Evolutionary conservation across 2,329 filamentous ascomycete genomes (phyloP), one percentile per base, ranked within the genome.

Genomic region (Pseudomassariella vexata): DNA sequence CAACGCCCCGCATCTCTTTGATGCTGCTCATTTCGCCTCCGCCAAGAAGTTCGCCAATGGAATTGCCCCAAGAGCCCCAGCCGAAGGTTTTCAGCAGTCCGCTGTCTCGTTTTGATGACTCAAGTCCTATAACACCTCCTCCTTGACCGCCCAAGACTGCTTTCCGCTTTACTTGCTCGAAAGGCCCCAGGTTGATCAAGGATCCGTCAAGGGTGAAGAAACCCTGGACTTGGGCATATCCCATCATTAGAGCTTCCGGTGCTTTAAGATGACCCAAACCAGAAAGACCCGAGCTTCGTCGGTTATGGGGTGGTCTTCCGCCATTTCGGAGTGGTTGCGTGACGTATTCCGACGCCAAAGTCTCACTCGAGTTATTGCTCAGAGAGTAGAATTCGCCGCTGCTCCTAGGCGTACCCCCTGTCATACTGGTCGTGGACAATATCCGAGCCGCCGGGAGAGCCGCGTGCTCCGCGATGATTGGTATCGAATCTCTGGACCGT

Each of bases 121-220:
- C 85, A 8, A 94, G 65, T 9, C 86, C 86, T 30, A 94, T 79
- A 2, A 95, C 87, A 20, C 88, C 87, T 25, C 86, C 86, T 21
- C 85, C 86, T 49, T 94, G 87, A 2, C 84, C 85, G 29, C 87
- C 86, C 5, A 95, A 76, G 6, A 94, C 87, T 3, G 85, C 89
- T 60, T 94, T 95, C 37, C 89, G 76, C 57, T 98, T 98, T 23
- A 96, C 89, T 48, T 94, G 86, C 52, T 98, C 92, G 48, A 98
- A 98, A 0, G 85, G 85, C 0, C 79, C 79, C 23, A 94, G 79
- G 48, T 94, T 90, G 38, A 98, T 79, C 15, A 98, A 65, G 2
- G 92, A 95, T 1, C 88, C 88, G 52, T 98, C 92, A 6, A 98
- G 63, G 0, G 80, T 87, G 47, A 98, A 98, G 0, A 85, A 89